These are phyloP conservation scores for Malassezia brasiliensis DNA, from an alignment of 1,284 basidiomycete species.

Conservation along the genomic window DNA sequence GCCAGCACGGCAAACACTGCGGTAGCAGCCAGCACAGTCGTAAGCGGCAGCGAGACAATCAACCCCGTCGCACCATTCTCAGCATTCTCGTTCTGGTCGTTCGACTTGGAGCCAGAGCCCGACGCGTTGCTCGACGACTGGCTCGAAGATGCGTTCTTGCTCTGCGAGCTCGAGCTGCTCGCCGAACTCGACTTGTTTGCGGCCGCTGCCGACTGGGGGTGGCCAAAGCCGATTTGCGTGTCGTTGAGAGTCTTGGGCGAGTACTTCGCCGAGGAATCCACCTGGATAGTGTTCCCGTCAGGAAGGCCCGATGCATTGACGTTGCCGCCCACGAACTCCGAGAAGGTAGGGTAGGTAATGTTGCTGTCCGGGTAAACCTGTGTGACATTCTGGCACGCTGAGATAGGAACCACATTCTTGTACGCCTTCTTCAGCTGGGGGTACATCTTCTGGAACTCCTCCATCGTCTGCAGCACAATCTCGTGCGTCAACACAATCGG, in stretches of 20 bases:
- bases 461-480: constrained; percentile 39
- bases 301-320: constrained; percentile 32
- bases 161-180: no score
- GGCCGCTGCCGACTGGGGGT: background rate
- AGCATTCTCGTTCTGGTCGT: no score
- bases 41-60: no score
- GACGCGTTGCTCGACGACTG: no score
- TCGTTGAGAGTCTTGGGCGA: background rate
- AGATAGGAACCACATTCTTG: constrained; percentile 40
- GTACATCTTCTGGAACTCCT: constrained; percentile 33
- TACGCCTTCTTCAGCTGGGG: constrained; percentile 30
- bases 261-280: background rate
- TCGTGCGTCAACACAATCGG: constrained; percentile 46
- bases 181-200: no score
- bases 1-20: no score
- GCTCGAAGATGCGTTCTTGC: no score
- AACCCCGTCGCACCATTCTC: no score
- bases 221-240: constrained; percentile 2
- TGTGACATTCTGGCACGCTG: constrained; percentile 39
- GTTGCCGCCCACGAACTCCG: constrained; percentile 27
- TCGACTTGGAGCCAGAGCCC: no score
- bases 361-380: constrained; percentile 50
- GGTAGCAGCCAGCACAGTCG: no score
- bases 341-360: constrained; percentile 45
- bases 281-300: constrained; percentile 20